Conservation (phyloP, 306 rosid species). For the Prosopis cineraria region DNA sequence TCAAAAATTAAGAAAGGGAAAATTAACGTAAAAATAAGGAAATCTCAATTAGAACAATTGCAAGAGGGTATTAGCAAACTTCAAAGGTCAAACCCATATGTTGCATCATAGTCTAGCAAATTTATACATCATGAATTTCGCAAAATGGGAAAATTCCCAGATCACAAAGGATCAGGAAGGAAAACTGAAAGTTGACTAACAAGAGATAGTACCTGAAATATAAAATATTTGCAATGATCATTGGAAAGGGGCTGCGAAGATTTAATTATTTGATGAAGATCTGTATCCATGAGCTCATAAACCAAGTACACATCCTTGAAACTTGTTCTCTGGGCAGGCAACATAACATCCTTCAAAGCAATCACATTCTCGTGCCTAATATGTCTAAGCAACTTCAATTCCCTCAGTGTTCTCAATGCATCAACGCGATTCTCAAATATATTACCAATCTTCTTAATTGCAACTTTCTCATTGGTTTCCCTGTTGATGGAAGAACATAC, state of each 20-base stretch:
- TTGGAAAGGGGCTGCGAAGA: conserved; percentile 70
- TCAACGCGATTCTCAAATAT: conserved; percentile 66
- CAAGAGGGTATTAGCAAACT: neutral
- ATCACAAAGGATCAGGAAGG: conserved; percentile 12
- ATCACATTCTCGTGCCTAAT: conserved; percentile 82
- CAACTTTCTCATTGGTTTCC: conserved; percentile 81
- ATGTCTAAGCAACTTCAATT: conserved; percentile 74
- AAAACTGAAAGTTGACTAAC: conserved; percentile 17
- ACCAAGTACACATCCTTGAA: conserved; percentile 88
- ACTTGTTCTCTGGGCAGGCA: conserved; percentile 61
- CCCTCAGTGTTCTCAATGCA: conserved; percentile 81
- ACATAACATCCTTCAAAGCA: conserved; percentile 84
- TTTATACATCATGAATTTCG: conserved; percentile 10
- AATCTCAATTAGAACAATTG: conserved; percentile 14
- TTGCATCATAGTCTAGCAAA: conserved; percentile 3
- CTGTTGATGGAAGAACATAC: conserved; percentile 82
- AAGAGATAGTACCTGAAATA: conserved; percentile 68
- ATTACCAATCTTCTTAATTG: conserved; percentile 83
- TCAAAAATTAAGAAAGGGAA: conserved; percentile 3
- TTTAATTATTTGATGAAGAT: conserved; percentile 79
- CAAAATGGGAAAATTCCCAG: conserved; percentile 12
- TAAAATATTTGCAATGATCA: conserved; percentile 80
- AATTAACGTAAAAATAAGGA: conserved; percentile 17
- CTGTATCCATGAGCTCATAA: conserved; percentile 94
- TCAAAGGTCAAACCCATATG: neutral